phyloP scores from a whole-genome alignment of 179 eudicot species.

The Actinidia chinensis region DNA sequence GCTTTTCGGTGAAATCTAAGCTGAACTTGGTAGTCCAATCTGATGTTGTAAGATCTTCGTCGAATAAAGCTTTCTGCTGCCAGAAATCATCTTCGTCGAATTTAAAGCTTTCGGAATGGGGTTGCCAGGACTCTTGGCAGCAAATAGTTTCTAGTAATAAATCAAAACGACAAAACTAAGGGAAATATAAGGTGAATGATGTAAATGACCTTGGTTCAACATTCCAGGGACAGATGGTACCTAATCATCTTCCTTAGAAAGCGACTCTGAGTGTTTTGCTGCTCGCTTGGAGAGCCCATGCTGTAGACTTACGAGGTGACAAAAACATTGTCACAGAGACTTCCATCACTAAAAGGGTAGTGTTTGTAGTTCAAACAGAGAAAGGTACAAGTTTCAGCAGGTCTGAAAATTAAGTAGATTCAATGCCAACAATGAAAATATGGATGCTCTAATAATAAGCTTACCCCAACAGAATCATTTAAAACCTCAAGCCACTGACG shows the following conservation, averaged over 20 bases:
- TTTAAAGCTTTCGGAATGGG: too few species aligned
- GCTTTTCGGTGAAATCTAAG: slow-evolving; percentile 92
- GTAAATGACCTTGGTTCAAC: slow-evolving; percentile 74
- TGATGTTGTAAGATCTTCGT: slow-evolving; percentile 80
- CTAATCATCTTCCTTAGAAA: slow-evolving; percentile 53
- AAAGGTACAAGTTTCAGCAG: background rate
- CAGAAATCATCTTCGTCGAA: too few species aligned
- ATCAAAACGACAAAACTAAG: too few species aligned
- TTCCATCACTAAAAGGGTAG: background rate
- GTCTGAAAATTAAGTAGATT: background rate
- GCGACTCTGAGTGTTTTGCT: slow-evolving; percentile 39
- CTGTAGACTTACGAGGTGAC: slow-evolving; percentile 46
- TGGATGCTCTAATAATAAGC: slow-evolving; percentile 13
- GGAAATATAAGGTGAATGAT: background rate
- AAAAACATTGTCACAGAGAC: slow-evolving; percentile 44
- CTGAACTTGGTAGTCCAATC: slow-evolving; percentile 94
- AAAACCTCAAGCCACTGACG: slow-evolving; percentile 71
- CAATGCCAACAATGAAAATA: background rate
- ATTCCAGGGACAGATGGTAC: slow-evolving; percentile 41
- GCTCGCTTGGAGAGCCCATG: slow-evolving; percentile 43
- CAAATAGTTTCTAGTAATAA: background rate
- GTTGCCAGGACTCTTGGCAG: too few species aligned
- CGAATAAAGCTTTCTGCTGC: too few species aligned
- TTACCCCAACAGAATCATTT: slow-evolving; percentile 69
- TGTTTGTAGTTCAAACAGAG: background rate